Evolutionary conservation across 305 asterid genomes (phyloP), one percentile per base, ranked within the genome.

Genomic region (Rubia occidens): DNA sequence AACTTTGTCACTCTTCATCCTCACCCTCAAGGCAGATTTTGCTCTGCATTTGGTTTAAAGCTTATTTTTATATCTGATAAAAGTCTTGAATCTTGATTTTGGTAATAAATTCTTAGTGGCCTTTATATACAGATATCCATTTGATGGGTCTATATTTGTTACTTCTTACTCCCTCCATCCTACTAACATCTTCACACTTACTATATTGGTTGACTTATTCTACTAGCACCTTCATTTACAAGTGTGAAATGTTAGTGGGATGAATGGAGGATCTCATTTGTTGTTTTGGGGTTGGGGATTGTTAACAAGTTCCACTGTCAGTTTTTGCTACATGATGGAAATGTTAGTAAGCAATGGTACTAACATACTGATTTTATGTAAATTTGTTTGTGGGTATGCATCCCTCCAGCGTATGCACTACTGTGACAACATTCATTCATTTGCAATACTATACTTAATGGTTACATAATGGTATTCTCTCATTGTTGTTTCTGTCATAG

Each of bases 291-390:
- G 40, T 37, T 37, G 40, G 40, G 40, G 40, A 7, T 82, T 67
- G 63, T 74, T 66, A 20, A 43, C 74, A 77, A 71, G 47, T 49
- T 75, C 74, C 63, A 84, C 66, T 79, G 74, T 73, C 74, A 64
- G 67, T 70, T 77, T 69, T 80, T 84, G 80, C 79, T 76, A 72
- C 75, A 68, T 79, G 82, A 73, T 73, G 81, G 82, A 84, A 74
- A 74, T 76, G 42, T 69, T 79, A 44, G 77, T 78, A 75, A 68
- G 79, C 84, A 56, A 77, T 83, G 75, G 62, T 60, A 71, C 69
- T 74, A 74, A 66, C 77, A 74, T 65, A 67, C 75, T 53, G 59
- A 20, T 75, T 76, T 75, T 69, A 13, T 79, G 2, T 64, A 60
- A 69, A 55, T 69, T 71, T 66, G 69, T 3, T 17, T 74, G 67